Percentiles rank a stretch among this genome's conserved stretches.
Conservation (phyloP, 129 eudicot species). For the Rutidosis leptorrhynchoides region DNA sequence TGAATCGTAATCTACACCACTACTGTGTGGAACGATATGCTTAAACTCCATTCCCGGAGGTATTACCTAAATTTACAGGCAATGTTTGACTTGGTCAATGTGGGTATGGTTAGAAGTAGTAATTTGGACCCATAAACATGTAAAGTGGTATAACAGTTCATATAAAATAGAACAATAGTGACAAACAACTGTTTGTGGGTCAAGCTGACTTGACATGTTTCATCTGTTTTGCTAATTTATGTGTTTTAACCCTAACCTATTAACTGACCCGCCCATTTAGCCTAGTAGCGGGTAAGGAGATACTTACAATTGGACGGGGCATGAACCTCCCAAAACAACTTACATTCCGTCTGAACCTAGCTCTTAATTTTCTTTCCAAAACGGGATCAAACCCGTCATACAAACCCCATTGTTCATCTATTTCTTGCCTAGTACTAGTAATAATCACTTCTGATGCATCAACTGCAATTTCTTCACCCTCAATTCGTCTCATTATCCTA, state of each 20-base stretch:
- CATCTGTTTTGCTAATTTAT: neutral
- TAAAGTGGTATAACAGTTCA: neutral
- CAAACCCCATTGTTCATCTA: slow-evolving; percentile 86
- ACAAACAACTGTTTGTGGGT: neutral
- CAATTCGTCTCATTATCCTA: slow-evolving; percentile 81
- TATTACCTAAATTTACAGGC: slow-evolving; percentile 45
- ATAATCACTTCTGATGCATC: slow-evolving; percentile 78
- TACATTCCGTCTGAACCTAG: slow-evolving; percentile 60
- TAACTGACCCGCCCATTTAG: neutral
- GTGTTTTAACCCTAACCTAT: neutral
- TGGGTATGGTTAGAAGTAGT: neutral
- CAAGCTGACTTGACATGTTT: neutral
- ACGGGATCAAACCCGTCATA: slow-evolving; percentile 80
- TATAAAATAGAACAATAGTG: neutral
- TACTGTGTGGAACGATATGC: slow-evolving; percentile 54
- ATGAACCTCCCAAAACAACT: slow-evolving; percentile 74
- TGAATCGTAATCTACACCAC: slow-evolving; percentile 51
- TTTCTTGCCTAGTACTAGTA: slow-evolving; percentile 85
- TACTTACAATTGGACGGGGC: slow-evolving; percentile 78
- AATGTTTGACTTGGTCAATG: neutral
- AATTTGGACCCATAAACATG: neutral
- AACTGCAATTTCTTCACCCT: slow-evolving; percentile 74
- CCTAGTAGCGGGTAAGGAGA: neutral
- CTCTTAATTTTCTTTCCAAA: slow-evolving; percentile 73
- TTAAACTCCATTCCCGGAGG: slow-evolving; percentile 94